phyloP scores from a whole-genome alignment of 2,329 filamentous ascomycete species.

The Trichoderma sp. region DNA sequence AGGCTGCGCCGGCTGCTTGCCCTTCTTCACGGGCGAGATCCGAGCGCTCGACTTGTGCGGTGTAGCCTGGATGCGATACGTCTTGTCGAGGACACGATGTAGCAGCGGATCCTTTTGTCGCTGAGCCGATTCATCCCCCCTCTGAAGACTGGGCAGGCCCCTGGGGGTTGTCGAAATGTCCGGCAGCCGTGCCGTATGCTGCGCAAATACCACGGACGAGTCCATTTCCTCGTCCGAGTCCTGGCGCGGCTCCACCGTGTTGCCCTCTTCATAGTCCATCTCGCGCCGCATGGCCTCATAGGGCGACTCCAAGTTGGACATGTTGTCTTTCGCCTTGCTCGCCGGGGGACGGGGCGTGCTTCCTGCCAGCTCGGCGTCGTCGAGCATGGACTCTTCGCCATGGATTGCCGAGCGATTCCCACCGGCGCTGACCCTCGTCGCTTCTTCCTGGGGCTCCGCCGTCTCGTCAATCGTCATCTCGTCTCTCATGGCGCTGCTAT shows the following conservation, averaged over 20 bases:
- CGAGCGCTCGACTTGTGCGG: slow-evolving; percentile 64
- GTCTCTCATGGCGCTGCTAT: slow-evolving; percentile 59
- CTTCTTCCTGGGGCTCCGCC: slow-evolving; percentile 44
- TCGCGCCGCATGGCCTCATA: slow-evolving; percentile 75
- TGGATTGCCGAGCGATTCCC: slow-evolving; percentile 43
- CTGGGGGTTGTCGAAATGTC: slow-evolving; percentile 64
- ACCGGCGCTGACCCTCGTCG: slow-evolving; percentile 40
- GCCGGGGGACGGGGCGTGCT: slow-evolving; percentile 67
- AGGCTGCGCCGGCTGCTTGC: slow-evolving; percentile 33
- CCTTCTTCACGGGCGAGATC: slow-evolving; percentile 53
- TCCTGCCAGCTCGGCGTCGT: slow-evolving; percentile 63
- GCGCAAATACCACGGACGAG: slow-evolving; percentile 54
- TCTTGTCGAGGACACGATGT: slow-evolving; percentile 92
- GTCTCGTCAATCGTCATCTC: slow-evolving; percentile 56
- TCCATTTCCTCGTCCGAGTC: slow-evolving; percentile 47
- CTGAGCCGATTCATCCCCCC: slow-evolving; percentile 42
- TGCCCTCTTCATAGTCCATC: slow-evolving; percentile 54
- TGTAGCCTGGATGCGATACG: slow-evolving; percentile 89
- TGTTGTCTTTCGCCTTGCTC: slow-evolving; percentile 54
- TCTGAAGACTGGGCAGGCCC: slow-evolving; percentile 40
- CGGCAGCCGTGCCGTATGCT: slow-evolving; percentile 58
- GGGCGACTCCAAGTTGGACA: slow-evolving; percentile 71
- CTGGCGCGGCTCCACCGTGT: slow-evolving; percentile 39
- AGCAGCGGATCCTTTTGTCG: slow-evolving; percentile 72
- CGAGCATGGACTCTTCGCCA: slow-evolving; percentile 67